Base-by-base conservation (phyloP, 768 basidiomycete genomes). In the Russula griseocarnosa region DNA sequence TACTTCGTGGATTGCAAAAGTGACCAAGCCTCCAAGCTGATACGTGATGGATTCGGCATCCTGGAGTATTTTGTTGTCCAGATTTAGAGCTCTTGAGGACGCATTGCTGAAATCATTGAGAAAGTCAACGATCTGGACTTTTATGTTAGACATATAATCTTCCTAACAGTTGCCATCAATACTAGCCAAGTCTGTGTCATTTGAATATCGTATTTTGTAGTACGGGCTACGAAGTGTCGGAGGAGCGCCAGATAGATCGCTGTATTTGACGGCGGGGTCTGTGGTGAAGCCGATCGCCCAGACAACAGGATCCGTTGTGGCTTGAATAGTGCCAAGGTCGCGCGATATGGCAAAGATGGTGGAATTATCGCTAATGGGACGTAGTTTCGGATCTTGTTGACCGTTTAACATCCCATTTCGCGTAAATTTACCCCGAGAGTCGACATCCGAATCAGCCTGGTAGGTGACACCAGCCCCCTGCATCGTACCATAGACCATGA, bases 1-100 rank as follows among this genome's bases (percentile, higher is more conserved):
- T 26, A 81, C 77, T 69, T 86, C 83, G 52, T 83, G 73, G 54
- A 83, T 74, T 7, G 83, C 83, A 22, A 86, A 73, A 13, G 78
- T 79, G 10, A 83, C 80, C 14, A 85, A 65, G 13, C 73, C 75
- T 28, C 82, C 79, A 66, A 86, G 85, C 42, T 80, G 77, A 20
- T 74, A 58, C 0, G 83, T 84, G 50, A 84, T 79, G 46, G 73
- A 75, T 16, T 69, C 71, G 3, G 84, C 80, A 64, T 83, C 83
- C 10, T 57, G 70, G 38, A 79, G 71, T 20, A 85, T 74, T 70
- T 81, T 72, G 20, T 71, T 63, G 66, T 86, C 84, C 58, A 86
- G 81, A 0, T 73, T 65, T 13, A 75, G 73, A 7, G 83, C 81
- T 54, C 79, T 74, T 4, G 69, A 65, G 10, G 82, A 67, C 14